phyloP scores from a whole-genome alignment of 371 early-diverging fungal genomes.

The Mucor velutinosus region DNA sequence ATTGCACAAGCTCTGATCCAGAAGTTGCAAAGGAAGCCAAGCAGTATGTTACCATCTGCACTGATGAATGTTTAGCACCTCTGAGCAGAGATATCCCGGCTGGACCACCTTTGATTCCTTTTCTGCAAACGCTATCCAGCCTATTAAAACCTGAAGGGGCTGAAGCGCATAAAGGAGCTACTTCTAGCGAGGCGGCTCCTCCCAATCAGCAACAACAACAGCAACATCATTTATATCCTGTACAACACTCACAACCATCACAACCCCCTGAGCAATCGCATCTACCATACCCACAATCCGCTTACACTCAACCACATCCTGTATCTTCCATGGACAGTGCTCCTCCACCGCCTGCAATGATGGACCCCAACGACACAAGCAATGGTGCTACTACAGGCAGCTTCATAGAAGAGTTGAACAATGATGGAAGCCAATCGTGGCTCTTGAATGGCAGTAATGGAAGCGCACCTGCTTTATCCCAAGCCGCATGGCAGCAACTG shows the following conservation, averaged over 20 bases:
- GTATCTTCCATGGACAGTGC: not conserved
- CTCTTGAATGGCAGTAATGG: constrained; percentile 13
- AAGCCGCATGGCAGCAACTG: constrained; percentile 43
- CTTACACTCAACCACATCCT: not conserved
- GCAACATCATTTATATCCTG: not conserved
- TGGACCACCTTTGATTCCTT: constrained; percentile 36
- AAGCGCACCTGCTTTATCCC: constrained; percentile 11
- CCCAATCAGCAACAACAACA: constrained; percentile 6
- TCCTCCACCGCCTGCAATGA: not conserved
- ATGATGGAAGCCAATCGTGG: constrained; percentile 9
- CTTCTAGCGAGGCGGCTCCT: not conserved
- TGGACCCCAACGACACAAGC: not conserved
- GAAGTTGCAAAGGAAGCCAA: constrained; percentile 28
- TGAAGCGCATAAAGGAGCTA: not conserved
- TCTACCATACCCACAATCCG: not conserved
- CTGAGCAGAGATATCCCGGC: constrained; percentile 35
- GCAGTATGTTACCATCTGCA: constrained; percentile 35
- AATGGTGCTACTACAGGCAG: not conserved
- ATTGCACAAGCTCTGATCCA: constrained; percentile 35
- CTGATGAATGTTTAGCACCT: constrained; percentile 35
- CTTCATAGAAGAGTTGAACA: not conserved
- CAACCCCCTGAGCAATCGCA: not conserved
- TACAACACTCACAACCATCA: not conserved
- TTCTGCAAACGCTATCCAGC: constrained; percentile 32
- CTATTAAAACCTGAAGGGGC: constrained; percentile 10